These are phyloP conservation scores for Agarophyton chilense DNA, from an alignment of 23 red algal genomes.

Conservation along the genomic window DNA sequence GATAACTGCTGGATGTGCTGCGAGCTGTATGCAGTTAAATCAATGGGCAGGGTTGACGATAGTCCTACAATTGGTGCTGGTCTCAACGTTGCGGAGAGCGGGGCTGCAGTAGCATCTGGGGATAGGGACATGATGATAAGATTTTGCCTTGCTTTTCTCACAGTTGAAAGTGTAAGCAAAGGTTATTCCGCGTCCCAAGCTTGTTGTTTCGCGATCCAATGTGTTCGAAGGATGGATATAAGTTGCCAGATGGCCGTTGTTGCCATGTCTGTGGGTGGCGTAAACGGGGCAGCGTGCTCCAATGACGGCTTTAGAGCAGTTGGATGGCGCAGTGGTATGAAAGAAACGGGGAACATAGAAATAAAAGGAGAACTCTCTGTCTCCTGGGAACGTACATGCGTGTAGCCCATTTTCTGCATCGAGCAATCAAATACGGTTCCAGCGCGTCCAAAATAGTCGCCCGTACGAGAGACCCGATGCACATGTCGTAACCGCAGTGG, in stretches of 20 bases:
- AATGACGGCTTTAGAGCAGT: constrained; percentile 52
- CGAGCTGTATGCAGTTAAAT: constrained; percentile 84
- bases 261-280: constrained; percentile 42
- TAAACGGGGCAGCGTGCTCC: constrained; percentile 32
- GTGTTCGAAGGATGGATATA: constrained; percentile 3
- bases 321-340: constrained; percentile 56
- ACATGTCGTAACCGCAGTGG: constrained; percentile 40
- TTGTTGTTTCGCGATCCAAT: constrained; percentile 12
- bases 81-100: constrained; percentile 51
- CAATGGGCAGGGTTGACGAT: constrained; percentile 83
- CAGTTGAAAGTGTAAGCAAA: constrained; percentile 44
- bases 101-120: constrained; percentile 84
- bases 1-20: constrained; percentile 81
- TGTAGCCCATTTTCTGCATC: background rate
- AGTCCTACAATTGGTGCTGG: constrained; percentile 81
- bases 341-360: background rate
- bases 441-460: constrained; percentile 8
- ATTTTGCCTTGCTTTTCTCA: constrained; percentile 66
- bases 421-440: background rate
- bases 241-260: constrained; percentile 69
- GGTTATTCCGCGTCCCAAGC: constrained; percentile 47
- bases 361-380: constrained; percentile 3
- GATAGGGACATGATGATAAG: constrained; percentile 91
- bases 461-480: constrained; percentile 43
- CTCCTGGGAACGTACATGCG: constrained; percentile 37